Percentiles rank a stretch among this genome's conserved stretches.
Conservation (phyloP, 345 rosid species). For the Kernera saxatilis region DNA sequence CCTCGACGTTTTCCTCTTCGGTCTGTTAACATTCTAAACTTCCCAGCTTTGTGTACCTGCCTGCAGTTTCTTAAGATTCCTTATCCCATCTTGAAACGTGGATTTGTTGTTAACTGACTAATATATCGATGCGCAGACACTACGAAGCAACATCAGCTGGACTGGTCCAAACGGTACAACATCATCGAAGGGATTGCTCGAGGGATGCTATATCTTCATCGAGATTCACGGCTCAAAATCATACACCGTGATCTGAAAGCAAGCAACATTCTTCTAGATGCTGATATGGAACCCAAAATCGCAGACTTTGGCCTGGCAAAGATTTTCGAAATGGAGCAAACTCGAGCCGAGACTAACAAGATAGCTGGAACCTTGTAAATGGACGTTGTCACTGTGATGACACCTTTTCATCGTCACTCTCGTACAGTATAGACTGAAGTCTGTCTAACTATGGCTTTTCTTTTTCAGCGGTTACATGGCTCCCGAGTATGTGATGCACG, state of each 20-base stretch:
- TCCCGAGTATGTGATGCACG: constrained; percentile 32
- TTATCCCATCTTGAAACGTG: not conserved
- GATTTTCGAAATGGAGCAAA: not conserved
- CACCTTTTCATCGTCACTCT: not conserved
- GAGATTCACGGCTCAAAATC: not conserved
- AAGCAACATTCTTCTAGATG: constrained; percentile 5
- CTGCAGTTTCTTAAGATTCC: not conserved
- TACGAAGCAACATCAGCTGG: not conserved
- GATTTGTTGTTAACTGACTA: not conserved
- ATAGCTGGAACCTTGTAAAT: constrained; percentile 14
- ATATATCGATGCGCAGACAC: not conserved
- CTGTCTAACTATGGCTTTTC: not conserved
- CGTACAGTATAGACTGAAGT: not conserved
- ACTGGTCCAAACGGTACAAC: constrained; percentile 3
- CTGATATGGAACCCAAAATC: not conserved
- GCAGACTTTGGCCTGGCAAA: constrained; percentile 8
- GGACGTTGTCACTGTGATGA: not conserved
- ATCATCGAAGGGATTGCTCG: not conserved
- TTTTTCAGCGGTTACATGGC: constrained; percentile 21
- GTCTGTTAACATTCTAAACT: not conserved
- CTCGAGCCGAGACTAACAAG: not conserved
- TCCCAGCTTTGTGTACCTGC: too few species aligned
- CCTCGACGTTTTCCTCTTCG: constrained; percentile 6
- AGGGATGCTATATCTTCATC: constrained; percentile 5
- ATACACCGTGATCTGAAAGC: constrained; percentile 10